A percentile compares a stretch with the other conserved stretches of the same genome.
phyloP scores from a whole-genome alignment of 352 stramenopile species.

The Phytophthora rubi region DNA sequence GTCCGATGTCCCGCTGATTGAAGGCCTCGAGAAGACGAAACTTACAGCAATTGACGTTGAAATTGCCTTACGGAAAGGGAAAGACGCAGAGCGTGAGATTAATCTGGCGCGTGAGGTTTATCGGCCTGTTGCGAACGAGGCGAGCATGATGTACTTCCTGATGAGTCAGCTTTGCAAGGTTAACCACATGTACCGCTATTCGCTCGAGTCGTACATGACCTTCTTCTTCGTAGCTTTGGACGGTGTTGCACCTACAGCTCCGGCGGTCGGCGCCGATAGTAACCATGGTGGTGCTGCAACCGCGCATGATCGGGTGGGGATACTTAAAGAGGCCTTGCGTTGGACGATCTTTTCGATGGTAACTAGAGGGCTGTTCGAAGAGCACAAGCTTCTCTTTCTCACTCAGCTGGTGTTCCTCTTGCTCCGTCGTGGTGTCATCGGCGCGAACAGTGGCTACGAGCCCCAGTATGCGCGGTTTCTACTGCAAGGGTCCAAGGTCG shows the following conservation, averaged over 20 bases:
- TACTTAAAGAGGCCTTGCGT: slow-evolving; percentile 79
- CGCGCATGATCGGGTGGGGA: slow-evolving; percentile 61
- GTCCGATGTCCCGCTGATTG: slow-evolving; percentile 91
- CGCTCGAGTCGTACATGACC: slow-evolving; percentile 90
- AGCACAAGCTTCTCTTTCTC: slow-evolving; percentile 92
- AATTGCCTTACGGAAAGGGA: slow-evolving; percentile 79
- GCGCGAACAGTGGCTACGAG: slow-evolving; percentile 71
- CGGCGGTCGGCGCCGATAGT: not conserved
- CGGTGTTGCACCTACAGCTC: slow-evolving; percentile 44
- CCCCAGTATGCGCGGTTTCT: slow-evolving; percentile 82
- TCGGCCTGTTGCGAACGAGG: slow-evolving; percentile 86
- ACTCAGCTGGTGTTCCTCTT: slow-evolving; percentile 89
- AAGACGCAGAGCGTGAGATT: slow-evolving; percentile 91
- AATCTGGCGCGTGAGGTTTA: slow-evolving; percentile 93
- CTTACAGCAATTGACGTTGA: slow-evolving; percentile 89
- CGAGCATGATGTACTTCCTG: slow-evolving; percentile 93
- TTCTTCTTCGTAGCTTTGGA: slow-evolving; percentile 89
- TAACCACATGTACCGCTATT: slow-evolving; percentile 96
- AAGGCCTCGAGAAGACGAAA: slow-evolving; percentile 93
- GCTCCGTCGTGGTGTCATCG: slow-evolving; percentile 70
- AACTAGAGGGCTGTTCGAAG: slow-evolving; percentile 90
- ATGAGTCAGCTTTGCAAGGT: slow-evolving; percentile 90
- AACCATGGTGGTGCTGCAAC: slow-evolving; percentile 21
- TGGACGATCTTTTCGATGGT: slow-evolving; percentile 93
- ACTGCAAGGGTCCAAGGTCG: slow-evolving; percentile 72